These are phyloP conservation scores for Juncus effusus DNA, from an alignment of 176 grass and related monocot species.

Conservation along the genomic window DNA sequence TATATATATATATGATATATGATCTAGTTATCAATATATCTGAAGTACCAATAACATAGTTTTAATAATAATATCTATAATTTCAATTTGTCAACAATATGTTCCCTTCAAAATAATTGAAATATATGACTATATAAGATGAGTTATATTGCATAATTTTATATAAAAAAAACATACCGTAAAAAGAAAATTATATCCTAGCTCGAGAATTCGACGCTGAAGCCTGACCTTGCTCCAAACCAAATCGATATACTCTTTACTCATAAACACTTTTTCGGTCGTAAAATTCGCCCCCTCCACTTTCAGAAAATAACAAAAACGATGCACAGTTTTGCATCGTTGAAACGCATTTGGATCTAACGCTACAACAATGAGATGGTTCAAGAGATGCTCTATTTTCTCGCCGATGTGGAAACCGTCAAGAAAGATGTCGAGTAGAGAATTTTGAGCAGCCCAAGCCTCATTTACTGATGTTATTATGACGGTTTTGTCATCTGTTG, in stretches of 20 bases:
- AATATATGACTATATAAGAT: no score
- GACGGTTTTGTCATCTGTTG: constrained; percentile 58
- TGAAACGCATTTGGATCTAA: constrained; percentile 49
- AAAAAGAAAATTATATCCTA: constrained; percentile 83
- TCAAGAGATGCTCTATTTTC: constrained; percentile 45
- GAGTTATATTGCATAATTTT: no score
- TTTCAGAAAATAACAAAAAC: constrained; percentile 52
- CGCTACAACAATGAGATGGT: constrained; percentile 56
- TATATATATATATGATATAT: no score
- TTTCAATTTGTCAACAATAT: no score
- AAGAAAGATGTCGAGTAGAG: constrained; percentile 68
- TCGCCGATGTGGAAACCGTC: constrained; percentile 75
- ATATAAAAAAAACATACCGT: constrained; percentile 32
- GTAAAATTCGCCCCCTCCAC: constrained; percentile 44
- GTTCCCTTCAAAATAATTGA: no score
- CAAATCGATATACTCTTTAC: constrained; percentile 57
- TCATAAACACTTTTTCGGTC: constrained; percentile 50
- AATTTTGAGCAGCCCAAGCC: constrained; percentile 47
- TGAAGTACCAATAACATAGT: no score
- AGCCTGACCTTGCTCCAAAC: constrained; percentile 74
- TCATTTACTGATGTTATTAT: constrained; percentile 72
- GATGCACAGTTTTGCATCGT: constrained; percentile 45
- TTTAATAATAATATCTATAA: no score
- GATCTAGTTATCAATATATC: no score
- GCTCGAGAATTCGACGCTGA: constrained; percentile 51